Evolutionary conservation across 768 basidiomycete species (phyloP).

Genomic region (Tulasnella sp.): DNA sequence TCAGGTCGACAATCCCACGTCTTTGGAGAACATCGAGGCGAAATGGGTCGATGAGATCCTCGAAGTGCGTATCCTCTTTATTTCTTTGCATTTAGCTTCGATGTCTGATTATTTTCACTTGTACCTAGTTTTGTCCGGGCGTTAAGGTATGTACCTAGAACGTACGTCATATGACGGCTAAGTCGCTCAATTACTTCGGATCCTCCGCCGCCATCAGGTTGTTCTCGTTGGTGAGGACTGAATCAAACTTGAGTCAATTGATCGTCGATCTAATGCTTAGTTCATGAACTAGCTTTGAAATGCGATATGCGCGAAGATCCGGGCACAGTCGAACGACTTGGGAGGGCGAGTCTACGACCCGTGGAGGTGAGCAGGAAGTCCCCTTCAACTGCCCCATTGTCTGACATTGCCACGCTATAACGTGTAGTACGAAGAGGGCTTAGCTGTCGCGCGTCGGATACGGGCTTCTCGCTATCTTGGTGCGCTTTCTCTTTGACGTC

Average conservation of each 20-base stretch:
- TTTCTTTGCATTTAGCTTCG: background rate
- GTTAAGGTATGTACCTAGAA: conserved; percentile 55
- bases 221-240: conserved; percentile 70
- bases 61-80: conserved; percentile 11
- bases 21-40: conserved; percentile 88
- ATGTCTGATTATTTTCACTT: background rate
- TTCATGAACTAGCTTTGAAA: conserved; percentile 59
- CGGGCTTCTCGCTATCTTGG: conserved; percentile 88
- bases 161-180: background rate
- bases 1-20: conserved; percentile 88
- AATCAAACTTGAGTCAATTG: background rate
- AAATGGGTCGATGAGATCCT: conserved; percentile 93
- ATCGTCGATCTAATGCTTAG: background rate
- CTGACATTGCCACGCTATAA: background rate
- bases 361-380: conserved; percentile 35
- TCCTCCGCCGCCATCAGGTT: conserved; percentile 35
- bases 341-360: conserved; percentile 53
- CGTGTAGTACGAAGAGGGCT: conserved; percentile 68
- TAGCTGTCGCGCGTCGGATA: conserved; percentile 80
- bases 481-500: conserved; percentile 27
- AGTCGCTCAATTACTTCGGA: background rate
- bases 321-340: conserved; percentile 56
- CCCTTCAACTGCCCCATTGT: background rate
- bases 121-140: conserved; percentile 73
- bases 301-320: conserved; percentile 89